Evolutionary conservation across 208 protist genomes (phyloP).

Genomic region (Herpetomonas tarakana): DNA sequence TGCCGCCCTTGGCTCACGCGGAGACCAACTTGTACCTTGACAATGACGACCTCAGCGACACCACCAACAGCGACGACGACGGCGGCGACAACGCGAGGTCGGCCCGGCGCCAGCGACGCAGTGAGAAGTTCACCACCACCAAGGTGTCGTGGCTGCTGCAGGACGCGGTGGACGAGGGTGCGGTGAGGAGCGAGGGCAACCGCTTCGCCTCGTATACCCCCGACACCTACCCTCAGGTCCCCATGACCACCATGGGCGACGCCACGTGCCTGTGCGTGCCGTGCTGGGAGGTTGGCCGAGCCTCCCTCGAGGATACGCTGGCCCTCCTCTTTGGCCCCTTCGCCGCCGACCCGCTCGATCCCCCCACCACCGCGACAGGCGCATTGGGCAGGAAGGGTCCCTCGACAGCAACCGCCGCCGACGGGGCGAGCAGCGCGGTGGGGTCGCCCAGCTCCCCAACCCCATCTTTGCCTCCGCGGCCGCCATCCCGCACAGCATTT

Average conservation of each 20-base stretch:
- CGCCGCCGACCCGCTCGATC: slow-evolving; percentile 1
- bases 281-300: slow-evolving; percentile 26
- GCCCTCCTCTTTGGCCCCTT: slow-evolving; percentile 29
- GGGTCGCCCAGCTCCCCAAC: neutral
- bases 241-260: slow-evolving; percentile 17
- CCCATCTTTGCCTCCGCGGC: neutral
- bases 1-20: neutral
- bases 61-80: neutral
- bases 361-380: too few species aligned
- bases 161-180: slow-evolving; percentile 16
- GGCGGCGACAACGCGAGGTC: neutral
- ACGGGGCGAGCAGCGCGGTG: too few species aligned
- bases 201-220: slow-evolving; percentile 1
- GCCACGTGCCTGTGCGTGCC: slow-evolving; percentile 29
- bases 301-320: slow-evolving; percentile 14
- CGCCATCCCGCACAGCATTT: neutral
- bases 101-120: too few species aligned
- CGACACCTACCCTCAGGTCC: slow-evolving; percentile 14
- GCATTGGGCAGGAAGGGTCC: too few species aligned
- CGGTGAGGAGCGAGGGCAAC: slow-evolving; percentile 7
- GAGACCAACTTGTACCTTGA: neutral
- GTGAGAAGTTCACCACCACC: neutral
- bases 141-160: slow-evolving; percentile 29
- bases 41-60: neutral
- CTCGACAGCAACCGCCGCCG: too few species aligned